phyloP scores from a whole-genome alignment of 805 yeast genomes.

The Ogataea chonburiensis region DNA sequence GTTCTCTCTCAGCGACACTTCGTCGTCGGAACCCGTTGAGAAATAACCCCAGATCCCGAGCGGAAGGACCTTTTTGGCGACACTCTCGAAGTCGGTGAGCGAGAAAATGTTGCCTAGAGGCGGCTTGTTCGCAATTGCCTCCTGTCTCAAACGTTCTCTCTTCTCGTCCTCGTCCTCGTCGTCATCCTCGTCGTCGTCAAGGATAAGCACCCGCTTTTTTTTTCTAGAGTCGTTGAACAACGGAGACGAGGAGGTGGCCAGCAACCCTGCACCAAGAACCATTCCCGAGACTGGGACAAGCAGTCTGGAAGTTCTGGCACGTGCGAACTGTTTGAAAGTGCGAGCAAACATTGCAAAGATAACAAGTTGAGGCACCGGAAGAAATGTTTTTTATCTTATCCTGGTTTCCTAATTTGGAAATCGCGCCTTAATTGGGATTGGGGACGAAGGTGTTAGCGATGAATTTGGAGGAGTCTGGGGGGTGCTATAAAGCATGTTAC shows the following conservation, averaged over 20 bases:
- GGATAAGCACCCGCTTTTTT: conserved; percentile 22
- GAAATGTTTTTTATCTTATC: conserved; percentile 14
- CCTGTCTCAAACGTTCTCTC: conserved; percentile 41
- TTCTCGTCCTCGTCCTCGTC: conserved; percentile 27
- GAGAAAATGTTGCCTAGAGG: conserved; percentile 67
- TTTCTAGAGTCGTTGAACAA: conserved; percentile 20
- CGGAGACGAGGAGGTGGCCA: conserved; percentile 3
- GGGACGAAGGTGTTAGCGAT: conserved; percentile 17
- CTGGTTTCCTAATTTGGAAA: conserved; percentile 16
- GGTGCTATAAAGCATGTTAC: conserved; percentile 8
- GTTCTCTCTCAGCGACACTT: conserved; percentile 81
- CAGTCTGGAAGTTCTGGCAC: neutral
- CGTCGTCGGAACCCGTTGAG: conserved; percentile 90
- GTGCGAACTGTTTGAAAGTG: conserved; percentile 4
- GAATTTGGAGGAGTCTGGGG: conserved; percentile 6
- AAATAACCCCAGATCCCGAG: conserved; percentile 86
- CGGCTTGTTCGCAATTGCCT: conserved; percentile 54
- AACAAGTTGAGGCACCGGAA: no score
- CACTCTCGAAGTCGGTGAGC: conserved; percentile 79
- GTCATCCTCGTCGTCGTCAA: conserved; percentile 29
- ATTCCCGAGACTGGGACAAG: conserved; percentile 8
- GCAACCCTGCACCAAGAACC: conserved; percentile 6
- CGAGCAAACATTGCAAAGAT: conserved; percentile 3
- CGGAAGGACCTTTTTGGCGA: conserved; percentile 74
- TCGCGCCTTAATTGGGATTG: conserved; percentile 5